Conservation (phyloP, 306 rosid genomes). For the Crataegus laevigata region DNA sequence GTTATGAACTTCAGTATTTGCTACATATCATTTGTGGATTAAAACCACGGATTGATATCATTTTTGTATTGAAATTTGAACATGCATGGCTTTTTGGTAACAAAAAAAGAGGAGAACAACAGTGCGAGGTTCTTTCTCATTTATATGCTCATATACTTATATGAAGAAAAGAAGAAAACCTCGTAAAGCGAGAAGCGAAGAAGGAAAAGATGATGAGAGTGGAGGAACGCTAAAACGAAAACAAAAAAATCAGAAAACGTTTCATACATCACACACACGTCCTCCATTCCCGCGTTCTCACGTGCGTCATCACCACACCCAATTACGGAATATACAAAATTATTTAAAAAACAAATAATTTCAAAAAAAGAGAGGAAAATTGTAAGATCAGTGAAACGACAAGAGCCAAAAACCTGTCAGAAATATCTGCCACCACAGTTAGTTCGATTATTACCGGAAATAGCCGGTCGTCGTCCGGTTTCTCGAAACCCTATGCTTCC, state of each 20-base stretch:
- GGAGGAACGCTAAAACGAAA: constrained; percentile 6
- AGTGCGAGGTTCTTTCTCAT: background rate
- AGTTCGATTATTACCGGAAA: constrained; percentile 55
- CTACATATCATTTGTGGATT: background rate
- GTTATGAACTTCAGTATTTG: background rate
- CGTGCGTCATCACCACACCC: constrained; percentile 55
- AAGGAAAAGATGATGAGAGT: constrained; percentile 40
- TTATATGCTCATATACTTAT: background rate
- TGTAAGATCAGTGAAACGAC: constrained; percentile 30
- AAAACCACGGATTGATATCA: background rate
- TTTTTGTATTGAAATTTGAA: background rate
- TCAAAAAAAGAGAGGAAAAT: background rate
- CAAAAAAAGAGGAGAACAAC: background rate
- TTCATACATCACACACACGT: constrained; percentile 28
- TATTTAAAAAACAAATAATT: background rate
- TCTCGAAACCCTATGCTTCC: constrained; percentile 43
- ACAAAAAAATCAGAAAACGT: constrained; percentile 30
- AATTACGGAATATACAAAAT: background rate
- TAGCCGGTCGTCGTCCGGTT: constrained; percentile 57
- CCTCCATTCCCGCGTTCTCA: constrained; percentile 41
- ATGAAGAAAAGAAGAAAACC: constrained; percentile 6
- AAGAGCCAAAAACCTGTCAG: constrained; percentile 46
- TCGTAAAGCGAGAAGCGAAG: constrained; percentile 28
- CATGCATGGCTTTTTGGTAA: background rate
- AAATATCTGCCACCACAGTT: constrained; percentile 46